Conservation (phyloP, 305 asterid species). For the Fraxinus latifolia region DNA sequence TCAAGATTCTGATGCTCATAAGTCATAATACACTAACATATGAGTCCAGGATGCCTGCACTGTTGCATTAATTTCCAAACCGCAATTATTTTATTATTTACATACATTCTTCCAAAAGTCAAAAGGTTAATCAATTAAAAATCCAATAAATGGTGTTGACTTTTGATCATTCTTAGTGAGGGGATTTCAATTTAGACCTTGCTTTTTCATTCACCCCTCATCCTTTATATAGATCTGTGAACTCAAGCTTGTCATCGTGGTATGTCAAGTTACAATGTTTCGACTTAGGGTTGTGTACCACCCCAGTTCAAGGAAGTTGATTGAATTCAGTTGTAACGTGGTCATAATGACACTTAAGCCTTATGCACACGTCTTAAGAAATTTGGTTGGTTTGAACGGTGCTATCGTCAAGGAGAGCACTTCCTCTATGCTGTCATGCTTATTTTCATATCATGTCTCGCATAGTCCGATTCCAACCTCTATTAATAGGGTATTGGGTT, state of each 20-base stretch:
- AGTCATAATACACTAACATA: background rate
- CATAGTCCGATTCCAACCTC: background rate
- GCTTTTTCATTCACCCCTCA: background rate
- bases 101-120: background rate
- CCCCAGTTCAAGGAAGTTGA: background rate
- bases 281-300: background rate
- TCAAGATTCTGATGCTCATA: background rate
- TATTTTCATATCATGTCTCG: background rate
- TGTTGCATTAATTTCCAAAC: background rate
- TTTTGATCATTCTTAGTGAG: background rate
- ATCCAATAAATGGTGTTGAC: slow-evolving; percentile 1
- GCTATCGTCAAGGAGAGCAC: background rate
- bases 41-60: background rate
- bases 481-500: background rate
- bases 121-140: background rate
- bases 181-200: background rate
- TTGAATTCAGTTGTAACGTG: background rate
- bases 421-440: background rate
- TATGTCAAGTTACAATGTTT: background rate
- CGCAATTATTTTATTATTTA: background rate
- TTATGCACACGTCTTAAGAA: too few species aligned
- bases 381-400: background rate
- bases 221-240: background rate
- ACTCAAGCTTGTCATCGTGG: background rate
- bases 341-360: background rate